A percentile compares a stretch with the other conserved stretches of the same genome.
Conservation (phyloP, 192 early-diverging fungal genomes). For the Coemansia sp. region DNA sequence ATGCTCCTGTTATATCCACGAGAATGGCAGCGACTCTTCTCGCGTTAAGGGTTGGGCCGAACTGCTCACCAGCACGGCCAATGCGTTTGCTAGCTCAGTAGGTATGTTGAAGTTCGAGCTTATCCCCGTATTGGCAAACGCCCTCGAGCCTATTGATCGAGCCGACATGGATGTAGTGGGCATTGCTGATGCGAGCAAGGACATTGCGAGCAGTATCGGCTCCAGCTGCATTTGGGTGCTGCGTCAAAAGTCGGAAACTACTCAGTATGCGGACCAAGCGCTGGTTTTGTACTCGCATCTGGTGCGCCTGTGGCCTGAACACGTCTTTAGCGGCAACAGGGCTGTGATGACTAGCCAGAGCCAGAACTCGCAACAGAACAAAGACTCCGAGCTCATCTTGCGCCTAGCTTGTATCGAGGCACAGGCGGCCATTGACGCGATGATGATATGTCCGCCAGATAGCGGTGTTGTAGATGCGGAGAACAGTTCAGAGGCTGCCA, state of each 20-base stretch:
- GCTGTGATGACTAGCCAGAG: not conserved
- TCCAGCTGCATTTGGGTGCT: conserved; percentile 36
- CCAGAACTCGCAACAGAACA: not conserved
- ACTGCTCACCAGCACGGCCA: conserved; percentile 5
- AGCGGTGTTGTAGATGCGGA: conserved; percentile 4
- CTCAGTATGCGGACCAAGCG: conserved; percentile 35
- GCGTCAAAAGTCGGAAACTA: conserved; percentile 36
- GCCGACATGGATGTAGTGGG: conserved; percentile 14
- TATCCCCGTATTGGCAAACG: conserved; percentile 33
- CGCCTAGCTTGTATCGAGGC: conserved; percentile 48
- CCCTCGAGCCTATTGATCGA: conserved; percentile 35
- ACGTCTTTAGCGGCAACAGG: conserved; percentile 16
- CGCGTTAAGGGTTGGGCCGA: not conserved
- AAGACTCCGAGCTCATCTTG: conserved; percentile 29
- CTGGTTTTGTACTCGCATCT: conserved; percentile 49
- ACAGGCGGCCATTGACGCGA: conserved; percentile 41
- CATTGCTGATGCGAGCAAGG: not conserved
- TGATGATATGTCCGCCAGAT: conserved; percentile 37
- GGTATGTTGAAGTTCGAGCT: conserved; percentile 30
- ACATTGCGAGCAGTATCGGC: conserved; percentile 19
- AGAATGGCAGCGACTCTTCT: not conserved
- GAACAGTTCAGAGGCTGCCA: not conserved
- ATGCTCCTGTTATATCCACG: conserved; percentile 28
- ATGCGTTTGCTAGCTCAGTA: conserved; percentile 11
- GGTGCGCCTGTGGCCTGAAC: conserved; percentile 40